A percentile compares a stretch with the other conserved stretches of the same genome.
These are phyloP conservation scores for Aspergillus luchuensis DNA, from an alignment of 2,329 filamentous ascomycete genomes.

Conservation along the genomic window DNA sequence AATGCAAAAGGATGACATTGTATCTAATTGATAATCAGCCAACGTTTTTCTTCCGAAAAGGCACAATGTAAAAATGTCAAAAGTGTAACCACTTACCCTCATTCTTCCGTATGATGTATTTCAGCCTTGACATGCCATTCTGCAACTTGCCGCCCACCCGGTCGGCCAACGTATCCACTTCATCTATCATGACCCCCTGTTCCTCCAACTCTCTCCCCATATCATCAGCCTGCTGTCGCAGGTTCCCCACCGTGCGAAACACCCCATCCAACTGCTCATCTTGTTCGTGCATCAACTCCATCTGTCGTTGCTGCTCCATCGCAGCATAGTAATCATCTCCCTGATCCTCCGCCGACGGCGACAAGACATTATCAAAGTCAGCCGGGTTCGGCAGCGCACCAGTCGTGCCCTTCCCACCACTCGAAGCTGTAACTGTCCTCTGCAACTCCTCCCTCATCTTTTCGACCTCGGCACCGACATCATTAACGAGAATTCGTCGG, in stretches of 20 bases:
- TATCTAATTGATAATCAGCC: slow-evolving; percentile 52
- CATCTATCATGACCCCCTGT: slow-evolving; percentile 84
- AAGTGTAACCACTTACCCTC: slow-evolving; percentile 65
- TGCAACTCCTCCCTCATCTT: slow-evolving; percentile 83
- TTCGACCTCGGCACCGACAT: slow-evolving; percentile 85
- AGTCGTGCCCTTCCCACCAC: slow-evolving; percentile 12
- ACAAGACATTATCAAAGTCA: slow-evolving; percentile 52
- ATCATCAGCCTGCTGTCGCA: slow-evolving; percentile 85
- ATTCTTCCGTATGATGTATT: slow-evolving; percentile 81
- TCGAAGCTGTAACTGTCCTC: slow-evolving; percentile 55
- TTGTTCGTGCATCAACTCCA: slow-evolving; percentile 91
- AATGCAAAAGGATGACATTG: slow-evolving; percentile 86
- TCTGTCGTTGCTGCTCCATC: slow-evolving; percentile 88
- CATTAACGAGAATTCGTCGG: slow-evolving; percentile 78
- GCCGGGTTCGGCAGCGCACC: slow-evolving; percentile 60
- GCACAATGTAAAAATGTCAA: slow-evolving; percentile 18
- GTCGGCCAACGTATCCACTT: slow-evolving; percentile 81
- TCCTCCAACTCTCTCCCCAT: slow-evolving; percentile 98
- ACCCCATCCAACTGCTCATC: slow-evolving; percentile 91
- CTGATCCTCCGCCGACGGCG: slow-evolving; percentile 47
- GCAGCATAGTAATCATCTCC: slow-evolving; percentile 69
- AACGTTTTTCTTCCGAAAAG: slow-evolving; percentile 11
- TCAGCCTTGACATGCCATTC: slow-evolving; percentile 83
- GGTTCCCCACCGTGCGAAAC: slow-evolving; percentile 86
- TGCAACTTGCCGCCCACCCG: slow-evolving; percentile 82